These are phyloP conservation scores for Gleditsia sinensis DNA, from an alignment of 306 rosid species.

Conservation along the genomic window DNA sequence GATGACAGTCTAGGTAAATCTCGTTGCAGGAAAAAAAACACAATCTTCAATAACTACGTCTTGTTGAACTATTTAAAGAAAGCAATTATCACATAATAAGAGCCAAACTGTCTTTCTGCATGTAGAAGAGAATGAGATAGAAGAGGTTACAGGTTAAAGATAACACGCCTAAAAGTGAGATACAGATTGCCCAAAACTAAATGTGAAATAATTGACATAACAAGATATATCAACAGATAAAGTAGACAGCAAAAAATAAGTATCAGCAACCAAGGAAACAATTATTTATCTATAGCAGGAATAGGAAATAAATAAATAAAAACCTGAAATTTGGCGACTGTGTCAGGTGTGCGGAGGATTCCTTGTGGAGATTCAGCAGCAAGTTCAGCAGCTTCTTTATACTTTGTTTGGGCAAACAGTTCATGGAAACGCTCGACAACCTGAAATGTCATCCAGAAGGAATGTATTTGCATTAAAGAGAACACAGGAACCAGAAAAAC, in stretches of 20 bases:
- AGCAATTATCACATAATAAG: neutral
- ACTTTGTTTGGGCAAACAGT: slow-evolving; percentile 95
- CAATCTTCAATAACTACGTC: neutral
- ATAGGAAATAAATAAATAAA: slow-evolving; percentile 25
- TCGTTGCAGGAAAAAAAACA: slow-evolving; percentile 13
- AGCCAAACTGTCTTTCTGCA: neutral
- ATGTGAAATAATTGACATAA: neutral
- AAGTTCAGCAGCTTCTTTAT: slow-evolving; percentile 99
- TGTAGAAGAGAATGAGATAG: neutral
- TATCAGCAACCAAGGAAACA: neutral
- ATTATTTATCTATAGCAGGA: neutral
- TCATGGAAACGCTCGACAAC: slow-evolving; percentile 99
- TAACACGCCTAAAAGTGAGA: neutral
- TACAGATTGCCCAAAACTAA: neutral
- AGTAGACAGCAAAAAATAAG: neutral
- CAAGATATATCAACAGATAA: neutral
- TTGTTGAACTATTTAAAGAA: neutral
- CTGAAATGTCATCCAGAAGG: slow-evolving; percentile 47
- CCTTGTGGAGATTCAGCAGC: slow-evolving; percentile 99
- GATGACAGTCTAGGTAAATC: neutral
- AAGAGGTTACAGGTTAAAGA: neutral
- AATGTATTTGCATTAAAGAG: slow-evolving; percentile 30
- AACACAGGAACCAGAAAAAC: slow-evolving; percentile 1
- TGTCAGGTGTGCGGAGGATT: slow-evolving; percentile 96
- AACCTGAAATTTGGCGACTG: slow-evolving; percentile 99